Evolutionary conservation across 345 rosid species (phyloP).

Genomic region (Linum usitatissimum): DNA sequence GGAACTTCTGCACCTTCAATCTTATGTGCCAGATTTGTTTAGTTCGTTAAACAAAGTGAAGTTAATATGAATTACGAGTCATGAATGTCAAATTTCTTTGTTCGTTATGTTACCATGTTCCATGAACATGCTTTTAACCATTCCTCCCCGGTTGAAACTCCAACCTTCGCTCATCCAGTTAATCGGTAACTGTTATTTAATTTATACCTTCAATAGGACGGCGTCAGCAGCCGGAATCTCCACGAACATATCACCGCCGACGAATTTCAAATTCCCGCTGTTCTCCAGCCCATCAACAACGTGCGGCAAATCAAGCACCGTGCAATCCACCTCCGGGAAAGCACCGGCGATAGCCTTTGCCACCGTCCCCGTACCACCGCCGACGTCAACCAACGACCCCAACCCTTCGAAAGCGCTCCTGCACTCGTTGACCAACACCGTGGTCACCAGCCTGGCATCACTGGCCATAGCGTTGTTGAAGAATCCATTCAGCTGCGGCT

Average conservation of each 20-base stretch:
- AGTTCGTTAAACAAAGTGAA: too few relatives aligned
- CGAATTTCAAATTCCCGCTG: neutral
- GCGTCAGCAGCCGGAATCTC: neutral
- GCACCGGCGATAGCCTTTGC: slow-evolving; percentile 1
- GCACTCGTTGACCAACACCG: neutral
- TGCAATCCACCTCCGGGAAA: neutral
- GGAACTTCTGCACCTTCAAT: too few relatives aligned
- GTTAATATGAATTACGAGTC: too few relatives aligned
- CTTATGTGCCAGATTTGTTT: too few relatives aligned
- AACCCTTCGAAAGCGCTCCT: slow-evolving; percentile 12
- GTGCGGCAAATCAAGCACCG: neutral
- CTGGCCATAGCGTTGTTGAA: slow-evolving; percentile 14
- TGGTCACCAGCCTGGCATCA: neutral
- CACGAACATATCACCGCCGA: slow-evolving; percentile 1
- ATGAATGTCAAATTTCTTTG: too few relatives aligned
- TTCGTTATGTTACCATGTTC: too few relatives aligned
- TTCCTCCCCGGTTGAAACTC: too few relatives aligned
- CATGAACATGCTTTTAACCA: too few relatives aligned
- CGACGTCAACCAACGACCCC: slow-evolving; percentile 16
- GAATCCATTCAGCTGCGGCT: neutral
- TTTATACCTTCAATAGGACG: slow-evolving; percentile 1
- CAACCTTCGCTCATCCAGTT: too few relatives aligned
- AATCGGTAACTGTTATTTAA: too few relatives aligned
- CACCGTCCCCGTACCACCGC: slow-evolving; percentile 11
- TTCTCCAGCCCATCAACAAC: neutral